Evolutionary conservation across 331 rosid species (phyloP).

Genomic region (Acacia pycnantha): DNA sequence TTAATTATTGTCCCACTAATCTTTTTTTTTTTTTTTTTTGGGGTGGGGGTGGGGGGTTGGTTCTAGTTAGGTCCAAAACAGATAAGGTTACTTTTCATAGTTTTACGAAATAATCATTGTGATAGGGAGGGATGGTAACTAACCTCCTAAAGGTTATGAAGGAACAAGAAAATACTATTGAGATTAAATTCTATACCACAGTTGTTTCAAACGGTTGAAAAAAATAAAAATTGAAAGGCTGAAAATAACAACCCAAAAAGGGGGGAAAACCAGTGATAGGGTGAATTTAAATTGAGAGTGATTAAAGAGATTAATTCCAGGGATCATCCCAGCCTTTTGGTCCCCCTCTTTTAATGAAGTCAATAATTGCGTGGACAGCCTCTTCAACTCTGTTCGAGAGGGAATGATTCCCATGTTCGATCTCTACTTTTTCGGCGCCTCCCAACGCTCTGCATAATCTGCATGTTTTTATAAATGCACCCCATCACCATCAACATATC

Average conservation of each 20-base stretch:
- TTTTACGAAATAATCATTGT: too few relatives aligned
- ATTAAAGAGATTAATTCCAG: slow-evolving; percentile 56
- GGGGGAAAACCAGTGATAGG: slow-evolving; percentile 16
- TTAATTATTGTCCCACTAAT: background rate
- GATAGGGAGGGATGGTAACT: too few relatives aligned
- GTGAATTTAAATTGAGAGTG: background rate
- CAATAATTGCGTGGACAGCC: slow-evolving; percentile 77
- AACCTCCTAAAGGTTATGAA: too few relatives aligned
- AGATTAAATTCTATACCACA: background rate
- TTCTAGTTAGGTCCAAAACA: too few relatives aligned
- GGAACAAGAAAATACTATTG: background rate
- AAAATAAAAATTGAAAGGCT: background rate
- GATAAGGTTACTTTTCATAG: too few relatives aligned
- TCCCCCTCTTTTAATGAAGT: slow-evolving; percentile 82
- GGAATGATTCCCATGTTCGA: slow-evolving; percentile 89
- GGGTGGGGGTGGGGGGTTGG: too few relatives aligned
- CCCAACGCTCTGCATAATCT: slow-evolving; percentile 96
- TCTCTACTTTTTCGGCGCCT: slow-evolving; percentile 90
- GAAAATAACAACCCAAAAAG: background rate
- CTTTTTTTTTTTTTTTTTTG: too few relatives aligned
- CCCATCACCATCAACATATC: background rate
- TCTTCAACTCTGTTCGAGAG: slow-evolving; percentile 90
- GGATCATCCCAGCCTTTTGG: slow-evolving; percentile 99
- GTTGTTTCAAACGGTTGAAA: background rate
- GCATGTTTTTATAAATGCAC: slow-evolving; percentile 39